Conservation (phyloP, 345 rosid genomes). For the Eucalyptus guilfoylei region DNA sequence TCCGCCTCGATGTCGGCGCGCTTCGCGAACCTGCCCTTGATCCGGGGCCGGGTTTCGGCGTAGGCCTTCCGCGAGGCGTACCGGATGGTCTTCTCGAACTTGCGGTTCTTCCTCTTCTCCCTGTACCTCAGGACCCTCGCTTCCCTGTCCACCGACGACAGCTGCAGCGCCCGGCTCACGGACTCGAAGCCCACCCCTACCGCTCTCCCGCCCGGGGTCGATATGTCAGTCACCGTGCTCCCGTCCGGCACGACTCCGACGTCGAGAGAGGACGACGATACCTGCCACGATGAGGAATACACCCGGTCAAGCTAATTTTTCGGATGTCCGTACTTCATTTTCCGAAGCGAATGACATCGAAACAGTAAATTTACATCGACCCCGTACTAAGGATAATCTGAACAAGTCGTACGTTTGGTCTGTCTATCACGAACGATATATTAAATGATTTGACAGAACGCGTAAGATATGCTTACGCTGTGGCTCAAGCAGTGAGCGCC, state of each 20-base stretch:
- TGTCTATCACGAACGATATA: not conserved
- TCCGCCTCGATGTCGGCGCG: constrained; percentile 28
- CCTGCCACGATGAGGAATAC: constrained; percentile 16
- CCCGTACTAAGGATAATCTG: not conserved
- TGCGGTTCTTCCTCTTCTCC: constrained; percentile 93
- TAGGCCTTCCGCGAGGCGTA: constrained; percentile 92
- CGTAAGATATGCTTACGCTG: constrained; percentile 36
- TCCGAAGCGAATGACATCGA: not conserved
- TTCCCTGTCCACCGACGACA: constrained; percentile 76
- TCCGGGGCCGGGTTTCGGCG: constrained; percentile 84
- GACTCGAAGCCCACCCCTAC: constrained; percentile 26
- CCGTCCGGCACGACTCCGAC: constrained; percentile 95
- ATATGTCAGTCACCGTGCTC: constrained; percentile 43
- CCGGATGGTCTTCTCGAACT: constrained; percentile 93
- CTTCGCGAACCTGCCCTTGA: constrained; percentile 90
- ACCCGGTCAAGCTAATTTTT: not conserved
- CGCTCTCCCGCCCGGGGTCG: constrained; percentile 30
- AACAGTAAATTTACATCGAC: not conserved
- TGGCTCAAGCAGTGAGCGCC: constrained; percentile 39
- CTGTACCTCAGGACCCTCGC: constrained; percentile 95
- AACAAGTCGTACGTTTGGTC: not conserved
- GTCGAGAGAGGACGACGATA: constrained; percentile 81
- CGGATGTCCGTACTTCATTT: not conserved
- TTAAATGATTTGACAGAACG: not conserved
- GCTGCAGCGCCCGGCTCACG: constrained; percentile 29